Percentiles rank a stretch among this genome's conserved stretches.
Evolutionary conservation across 225 moss, liverwort and hornwort genomes (phyloP).

Genomic region (Physcomitrellopsis africana): DNA sequence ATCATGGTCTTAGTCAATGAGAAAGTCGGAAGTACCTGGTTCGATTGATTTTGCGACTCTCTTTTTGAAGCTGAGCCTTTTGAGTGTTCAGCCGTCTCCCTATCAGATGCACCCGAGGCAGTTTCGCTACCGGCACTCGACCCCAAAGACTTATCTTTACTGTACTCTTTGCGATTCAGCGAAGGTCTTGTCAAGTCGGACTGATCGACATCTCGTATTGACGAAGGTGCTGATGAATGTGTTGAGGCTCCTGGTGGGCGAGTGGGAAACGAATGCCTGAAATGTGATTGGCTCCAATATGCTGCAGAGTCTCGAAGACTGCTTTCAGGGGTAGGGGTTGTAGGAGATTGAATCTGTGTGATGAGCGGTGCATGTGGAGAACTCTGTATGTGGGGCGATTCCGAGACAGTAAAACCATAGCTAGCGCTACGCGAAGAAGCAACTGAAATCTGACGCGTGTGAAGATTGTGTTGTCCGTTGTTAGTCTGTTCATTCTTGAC

Average conservation of each 20-base stretch:
- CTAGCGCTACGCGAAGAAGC: slow-evolving; percentile 15
- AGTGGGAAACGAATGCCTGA: slow-evolving; percentile 25
- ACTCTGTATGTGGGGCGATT: slow-evolving; percentile 11
- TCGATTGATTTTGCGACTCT: slow-evolving; percentile 29
- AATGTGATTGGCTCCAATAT: slow-evolving; percentile 25
- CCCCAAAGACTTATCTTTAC: slow-evolving; percentile 25
- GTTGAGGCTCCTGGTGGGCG: slow-evolving; percentile 23
- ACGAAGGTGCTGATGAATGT: slow-evolving; percentile 45
- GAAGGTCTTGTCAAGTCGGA: slow-evolving; percentile 63
- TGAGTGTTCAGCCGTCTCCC: slow-evolving; percentile 22
- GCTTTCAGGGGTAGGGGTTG: slow-evolving; percentile 31
- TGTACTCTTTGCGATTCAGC: slow-evolving; percentile 43
- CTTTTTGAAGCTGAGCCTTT: slow-evolving; percentile 35
- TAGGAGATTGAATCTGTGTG: slow-evolving; percentile 24
- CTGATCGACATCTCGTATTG: slow-evolving; percentile 41
- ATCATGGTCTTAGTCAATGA: not conserved
- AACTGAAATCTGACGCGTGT: slow-evolving; percentile 12
- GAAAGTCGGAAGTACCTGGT: slow-evolving; percentile 32
- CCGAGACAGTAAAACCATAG: slow-evolving; percentile 6
- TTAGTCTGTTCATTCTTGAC: not conserved
- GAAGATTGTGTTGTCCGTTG: slow-evolving; percentile 34
- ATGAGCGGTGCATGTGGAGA: slow-evolving; percentile 14
- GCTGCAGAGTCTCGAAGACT: slow-evolving; percentile 22
- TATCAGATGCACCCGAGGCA: slow-evolving; percentile 27
- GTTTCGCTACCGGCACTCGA: slow-evolving; percentile 20